These are phyloP conservation scores for Fusarium verticillioides DNA, from an alignment of 2,329 filamentous ascomycete genomes.

Conservation along the genomic window DNA sequence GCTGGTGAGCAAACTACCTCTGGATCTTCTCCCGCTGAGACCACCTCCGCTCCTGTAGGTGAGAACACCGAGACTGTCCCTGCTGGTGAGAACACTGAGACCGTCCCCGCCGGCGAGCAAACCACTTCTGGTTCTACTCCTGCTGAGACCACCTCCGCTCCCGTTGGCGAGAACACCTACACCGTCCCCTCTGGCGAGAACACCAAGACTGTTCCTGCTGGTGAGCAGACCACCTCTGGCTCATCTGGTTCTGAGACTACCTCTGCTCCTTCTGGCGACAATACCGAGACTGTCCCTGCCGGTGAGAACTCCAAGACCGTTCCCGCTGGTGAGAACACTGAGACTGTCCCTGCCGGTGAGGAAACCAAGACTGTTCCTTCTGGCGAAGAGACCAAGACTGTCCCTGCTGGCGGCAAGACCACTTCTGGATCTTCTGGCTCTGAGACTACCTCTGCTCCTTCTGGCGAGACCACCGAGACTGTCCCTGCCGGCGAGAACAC, in stretches of 20 bases:
- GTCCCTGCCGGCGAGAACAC: conserved; percentile 13
- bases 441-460: conserved; percentile 58
- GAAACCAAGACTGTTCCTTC: conserved; percentile 4
- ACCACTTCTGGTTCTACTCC: conserved; percentile 55
- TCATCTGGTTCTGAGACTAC: conserved; percentile 44
- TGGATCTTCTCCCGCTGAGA: conserved; percentile 59
- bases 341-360: conserved; percentile 16
- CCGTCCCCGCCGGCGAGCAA: conserved; percentile 22
- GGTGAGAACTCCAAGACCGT: conserved; percentile 18
- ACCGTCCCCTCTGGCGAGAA: conserved; percentile 13
- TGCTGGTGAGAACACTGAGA: conserved; percentile 4
- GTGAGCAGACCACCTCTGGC: conserved; percentile 9
- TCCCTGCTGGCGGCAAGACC: conserved; percentile 23
- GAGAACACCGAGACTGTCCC: conserved; percentile 31
- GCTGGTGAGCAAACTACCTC: conserved; percentile 25
- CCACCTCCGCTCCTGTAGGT: conserved; percentile 48
- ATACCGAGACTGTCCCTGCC: conserved; percentile 46
- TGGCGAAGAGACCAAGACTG: conserved; percentile 20
- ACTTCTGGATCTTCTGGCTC: conserved; percentile 58
- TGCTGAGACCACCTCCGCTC: conserved; percentile 47
- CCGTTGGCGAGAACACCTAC: too few relatives aligned
- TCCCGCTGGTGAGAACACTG: conserved; percentile 9
- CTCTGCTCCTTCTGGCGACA: conserved; percentile 60
- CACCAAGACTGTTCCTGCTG: conserved; percentile 19
- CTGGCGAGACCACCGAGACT: background rate